Evolutionary conservation across 1,139 yeast genomes (phyloP).

Genomic region (Kodamaea plutei): DNA sequence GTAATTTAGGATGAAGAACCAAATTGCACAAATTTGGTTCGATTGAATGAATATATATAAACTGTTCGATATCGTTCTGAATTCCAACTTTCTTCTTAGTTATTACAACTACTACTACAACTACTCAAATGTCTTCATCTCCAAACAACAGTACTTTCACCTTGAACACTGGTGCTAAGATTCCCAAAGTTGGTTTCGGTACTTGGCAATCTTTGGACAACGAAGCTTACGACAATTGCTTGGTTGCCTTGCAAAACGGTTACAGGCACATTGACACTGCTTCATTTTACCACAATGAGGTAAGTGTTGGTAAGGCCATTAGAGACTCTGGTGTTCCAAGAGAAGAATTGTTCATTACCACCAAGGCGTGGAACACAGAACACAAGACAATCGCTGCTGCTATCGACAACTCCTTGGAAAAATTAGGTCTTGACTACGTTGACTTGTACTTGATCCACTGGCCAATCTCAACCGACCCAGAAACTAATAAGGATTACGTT

Average conservation of each 20-base stretch:
- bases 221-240: constrained; percentile 59
- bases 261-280: constrained; percentile 83
- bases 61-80: too few species aligned
- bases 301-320: constrained; percentile 61
- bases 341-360: constrained; percentile 69
- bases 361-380: constrained; percentile 72
- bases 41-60: too few species aligned
- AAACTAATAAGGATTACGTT: constrained; percentile 23
- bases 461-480: constrained; percentile 59
- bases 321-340: constrained; percentile 66
- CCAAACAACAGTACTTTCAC: constrained; percentile 9
- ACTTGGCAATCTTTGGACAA: constrained; percentile 49
- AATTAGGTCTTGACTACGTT: constrained; percentile 72
- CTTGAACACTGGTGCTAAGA: constrained; percentile 23
- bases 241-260: constrained; percentile 62
- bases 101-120: neutral
- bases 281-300: constrained; percentile 62
- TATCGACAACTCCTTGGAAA: constrained; percentile 57
- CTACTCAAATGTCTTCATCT: constrained; percentile 4
- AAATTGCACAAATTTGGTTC: too few species aligned
- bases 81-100: neutral
- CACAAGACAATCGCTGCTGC: constrained; percentile 60
- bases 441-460: constrained; percentile 85
- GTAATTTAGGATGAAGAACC: too few species aligned
- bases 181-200: constrained; percentile 61